Evolutionary conservation across 2,329 filamentous ascomycete genomes (phyloP), one percentile per base, ranked within the genome.

Genomic region (Cladosporium austrohemisphaericum): DNA sequence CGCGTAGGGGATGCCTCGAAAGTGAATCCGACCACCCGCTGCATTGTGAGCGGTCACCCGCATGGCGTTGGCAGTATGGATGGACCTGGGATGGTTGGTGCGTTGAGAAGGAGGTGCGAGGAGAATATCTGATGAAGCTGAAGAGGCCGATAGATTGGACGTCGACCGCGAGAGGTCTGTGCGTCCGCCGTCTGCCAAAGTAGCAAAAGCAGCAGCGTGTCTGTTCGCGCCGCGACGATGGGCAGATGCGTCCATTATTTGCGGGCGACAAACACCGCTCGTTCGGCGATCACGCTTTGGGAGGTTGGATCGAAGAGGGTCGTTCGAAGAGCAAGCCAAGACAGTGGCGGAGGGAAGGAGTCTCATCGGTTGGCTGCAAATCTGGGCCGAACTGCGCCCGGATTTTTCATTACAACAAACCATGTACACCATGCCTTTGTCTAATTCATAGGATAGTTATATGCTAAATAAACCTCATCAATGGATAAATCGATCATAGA

Each of bases 101-200:
- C 6, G 47, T 5, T 4, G 37, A 26, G 43, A 33, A 35, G 46
- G 50, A 44, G 45, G 49, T 41, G 58, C 56, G 44, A 60, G 57
- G 41, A 59, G 55, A 22, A 62, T 60, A 51, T 60, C 55, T 18
- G 57, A 61, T 43, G 57, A 60, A 41, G 52, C 55, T 22, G 59
- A 58, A 38, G 59, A 58, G 40, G 47, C 28, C 19, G 46, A 49
- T 33, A 25, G 36, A 33, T 49, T 35, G 20, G 38, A 43, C 18
- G 19, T 44, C 14, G 44, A 47, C 32, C 44, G 44, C 8, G 22
- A 9, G 9, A 6, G 41, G 41, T 31, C 41, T 31, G 41, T 45
- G 41, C 41, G 29, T 11, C 18, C 18, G 13, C 25, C 45, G 22
- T 41, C 37, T 13, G 13, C 3, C 7, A 13, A n/a, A 14, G 11